phyloP scores from a whole-genome alignment of 345 rosid species.

The Lepidium sativum region DNA sequence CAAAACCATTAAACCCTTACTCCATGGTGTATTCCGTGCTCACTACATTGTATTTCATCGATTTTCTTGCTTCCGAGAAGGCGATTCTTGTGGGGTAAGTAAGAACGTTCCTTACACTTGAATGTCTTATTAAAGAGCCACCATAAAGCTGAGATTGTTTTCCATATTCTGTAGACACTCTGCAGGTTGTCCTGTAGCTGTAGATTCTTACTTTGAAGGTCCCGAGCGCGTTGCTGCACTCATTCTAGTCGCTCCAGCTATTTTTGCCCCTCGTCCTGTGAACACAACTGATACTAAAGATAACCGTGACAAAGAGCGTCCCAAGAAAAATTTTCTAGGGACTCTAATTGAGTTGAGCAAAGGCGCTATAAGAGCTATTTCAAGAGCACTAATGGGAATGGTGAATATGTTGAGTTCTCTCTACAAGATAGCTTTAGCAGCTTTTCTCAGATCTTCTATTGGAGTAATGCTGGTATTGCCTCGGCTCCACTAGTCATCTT shows the following conservation, averaged over 20 bases:
- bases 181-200: conserved; percentile 78
- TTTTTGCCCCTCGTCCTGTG: conserved; percentile 49
- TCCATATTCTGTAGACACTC: conserved; percentile 53
- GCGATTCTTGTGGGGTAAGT: conserved; percentile 77
- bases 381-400: conserved; percentile 42
- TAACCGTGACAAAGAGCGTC: conserved; percentile 23
- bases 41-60: conserved; percentile 64
- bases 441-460: conserved; percentile 52
- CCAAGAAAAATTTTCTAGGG: conserved; percentile 24
- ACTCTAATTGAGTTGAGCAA: conserved; percentile 32
- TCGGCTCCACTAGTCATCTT: background rate
- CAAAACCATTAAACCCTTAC: conserved; percentile 60
- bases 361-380: conserved; percentile 26
- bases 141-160: background rate
- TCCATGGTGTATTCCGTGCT: conserved; percentile 77
- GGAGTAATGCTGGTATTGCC: conserved; percentile 60
- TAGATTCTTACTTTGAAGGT: conserved; percentile 79
- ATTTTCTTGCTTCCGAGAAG: conserved; percentile 60
- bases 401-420: conserved; percentile 37
- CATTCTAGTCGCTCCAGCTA: conserved; percentile 85
- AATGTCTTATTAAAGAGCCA: background rate
- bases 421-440: conserved; percentile 52
- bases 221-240: conserved; percentile 85
- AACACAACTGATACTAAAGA: conserved; percentile 25
- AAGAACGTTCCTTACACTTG: background rate